Base-by-base conservation (phyloP, 2,329 filamentous ascomycete species). In the Sarocladiaceae sp. region DNA sequence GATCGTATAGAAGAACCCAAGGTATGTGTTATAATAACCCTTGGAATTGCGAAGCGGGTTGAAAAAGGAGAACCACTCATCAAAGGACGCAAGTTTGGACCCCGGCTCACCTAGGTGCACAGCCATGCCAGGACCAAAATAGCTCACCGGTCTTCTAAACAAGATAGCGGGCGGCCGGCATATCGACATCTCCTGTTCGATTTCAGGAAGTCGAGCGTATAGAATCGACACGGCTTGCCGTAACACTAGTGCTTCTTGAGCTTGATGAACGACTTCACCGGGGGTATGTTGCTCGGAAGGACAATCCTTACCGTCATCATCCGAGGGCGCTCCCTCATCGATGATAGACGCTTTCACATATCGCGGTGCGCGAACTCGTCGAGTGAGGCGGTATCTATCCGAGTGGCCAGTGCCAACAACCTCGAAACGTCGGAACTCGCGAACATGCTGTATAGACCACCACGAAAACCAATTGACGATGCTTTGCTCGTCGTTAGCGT, bases 381-480 rank as follows among this genome's bases (percentile, higher is more conserved):
- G 62, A 35, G 56, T 59, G 56, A 66, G 51, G 28, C 26, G 44
- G 5, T 13, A 20, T 11, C 22, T 29, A 20, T 48, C 44, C 4
- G 44, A 48, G 12, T 48, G 25, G 4, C 44, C 26, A 3, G 44
- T 48, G 15, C 81, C 82, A 4, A 85, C 52, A 2, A 86, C 76
- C 17, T 70, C 66, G 57, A 85, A 84, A 33, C 72, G 76, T 28
- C 80, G 74, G 58, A 75, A 80, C 36, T 66, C 64, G 53, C 82
- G 74, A 31, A 80, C 59, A 26, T 75, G 73, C 52, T 63, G 54
- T 28, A 71, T 66, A 1, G 79, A 70, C 82, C 82, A 86, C 63
- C 71, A 78, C 1, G 77, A 80, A 61, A 84, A 86, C 77, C 79
- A 84, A 55, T 83, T 80, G 10, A 85, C 73, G 25, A 86, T 66